phyloP scores from a whole-genome alignment of 2,329 filamentous ascomycete genomes.

The Mycosphaerella sp. region DNA sequence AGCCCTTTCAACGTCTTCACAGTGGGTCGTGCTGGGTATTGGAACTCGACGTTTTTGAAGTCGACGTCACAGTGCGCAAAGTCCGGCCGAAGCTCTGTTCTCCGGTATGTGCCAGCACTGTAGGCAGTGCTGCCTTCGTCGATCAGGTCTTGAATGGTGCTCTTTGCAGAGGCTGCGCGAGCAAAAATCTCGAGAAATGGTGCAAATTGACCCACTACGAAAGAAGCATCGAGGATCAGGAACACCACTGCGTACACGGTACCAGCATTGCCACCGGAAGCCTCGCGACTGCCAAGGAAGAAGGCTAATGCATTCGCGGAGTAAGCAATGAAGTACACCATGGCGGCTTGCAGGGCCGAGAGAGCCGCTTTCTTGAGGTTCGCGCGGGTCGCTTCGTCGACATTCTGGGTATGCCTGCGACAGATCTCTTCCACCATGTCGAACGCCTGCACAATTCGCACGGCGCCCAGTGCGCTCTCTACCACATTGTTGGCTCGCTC shows the following conservation, averaged over 20 bases:
- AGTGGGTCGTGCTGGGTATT: constrained; percentile 41
- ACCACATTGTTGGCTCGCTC: constrained; percentile 42
- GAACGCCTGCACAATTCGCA: constrained; percentile 47
- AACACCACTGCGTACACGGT: constrained; percentile 60
- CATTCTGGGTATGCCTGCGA: constrained; percentile 34
- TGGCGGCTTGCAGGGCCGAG: constrained; percentile 39
- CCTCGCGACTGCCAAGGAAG: constrained; percentile 38
- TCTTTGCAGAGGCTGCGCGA: constrained; percentile 48
- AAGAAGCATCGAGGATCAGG: constrained; percentile 57
- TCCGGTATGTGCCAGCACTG: constrained; percentile 20
- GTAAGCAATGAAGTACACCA: constrained; percentile 43
- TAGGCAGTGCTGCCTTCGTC: constrained; percentile 27
- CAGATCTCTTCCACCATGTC: constrained; percentile 39
- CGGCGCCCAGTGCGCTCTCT: constrained; percentile 42
- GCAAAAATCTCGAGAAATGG: constrained; percentile 55
- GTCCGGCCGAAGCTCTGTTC: constrained; percentile 23
- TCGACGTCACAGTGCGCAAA: constrained; percentile 30
- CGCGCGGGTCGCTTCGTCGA: constrained; percentile 33
- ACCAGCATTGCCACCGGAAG: constrained; percentile 36
- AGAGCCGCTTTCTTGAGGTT: constrained; percentile 39
- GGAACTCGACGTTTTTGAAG: constrained; percentile 38
- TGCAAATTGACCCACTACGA: constrained; percentile 57
- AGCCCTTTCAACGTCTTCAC: constrained; percentile 38
- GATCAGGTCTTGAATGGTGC: constrained; percentile 42
- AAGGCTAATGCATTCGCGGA: constrained; percentile 44